These are phyloP conservation scores for Abelmoschus esculentus DNA, from an alignment of 345 rosid species.

Conservation along the genomic window DNA sequence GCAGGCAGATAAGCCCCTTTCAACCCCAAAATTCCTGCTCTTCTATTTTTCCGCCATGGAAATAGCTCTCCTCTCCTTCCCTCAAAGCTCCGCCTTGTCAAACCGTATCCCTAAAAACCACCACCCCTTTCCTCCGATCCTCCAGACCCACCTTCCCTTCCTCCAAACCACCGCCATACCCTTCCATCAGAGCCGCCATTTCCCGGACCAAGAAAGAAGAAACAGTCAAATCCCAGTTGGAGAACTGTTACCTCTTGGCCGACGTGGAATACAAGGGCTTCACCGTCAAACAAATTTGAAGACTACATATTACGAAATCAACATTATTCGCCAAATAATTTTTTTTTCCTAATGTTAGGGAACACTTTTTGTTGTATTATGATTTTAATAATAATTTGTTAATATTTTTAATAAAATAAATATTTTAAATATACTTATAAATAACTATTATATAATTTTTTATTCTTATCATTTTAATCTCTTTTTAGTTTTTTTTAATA, in stretches of 20 bases:
- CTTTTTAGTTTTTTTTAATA: too few species aligned
- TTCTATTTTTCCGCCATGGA: slow-evolving; percentile 41
- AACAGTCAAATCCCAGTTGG: slow-evolving; percentile 65
- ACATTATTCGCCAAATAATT: too few species aligned
- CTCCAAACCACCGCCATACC: not conserved
- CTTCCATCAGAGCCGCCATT: slow-evolving; percentile 63
- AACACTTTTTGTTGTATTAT: too few species aligned
- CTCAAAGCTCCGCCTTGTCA: slow-evolving; percentile 21
- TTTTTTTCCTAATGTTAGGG: too few species aligned
- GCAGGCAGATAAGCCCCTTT: not conserved
- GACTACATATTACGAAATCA: too few species aligned
- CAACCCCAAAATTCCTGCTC: not conserved
- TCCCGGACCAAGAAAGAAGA: slow-evolving; percentile 65
- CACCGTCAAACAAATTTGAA: slow-evolving; percentile 84
- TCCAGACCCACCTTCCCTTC: not conserved
- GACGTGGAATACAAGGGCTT: slow-evolving; percentile 69
- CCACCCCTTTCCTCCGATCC: slow-evolving; percentile 13
- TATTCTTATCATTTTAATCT: too few species aligned
- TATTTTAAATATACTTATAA: too few species aligned
- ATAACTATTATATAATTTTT: too few species aligned
- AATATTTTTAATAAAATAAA: too few species aligned
- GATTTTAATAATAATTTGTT: too few species aligned
- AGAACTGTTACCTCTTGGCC: slow-evolving; percentile 74
- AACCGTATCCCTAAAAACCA: slow-evolving; percentile 17
- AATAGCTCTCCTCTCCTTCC: slow-evolving; percentile 47